phyloP scores from a whole-genome alignment of 768 basidiomycete genomes.

The Rhodotorula paludigena region DNA sequence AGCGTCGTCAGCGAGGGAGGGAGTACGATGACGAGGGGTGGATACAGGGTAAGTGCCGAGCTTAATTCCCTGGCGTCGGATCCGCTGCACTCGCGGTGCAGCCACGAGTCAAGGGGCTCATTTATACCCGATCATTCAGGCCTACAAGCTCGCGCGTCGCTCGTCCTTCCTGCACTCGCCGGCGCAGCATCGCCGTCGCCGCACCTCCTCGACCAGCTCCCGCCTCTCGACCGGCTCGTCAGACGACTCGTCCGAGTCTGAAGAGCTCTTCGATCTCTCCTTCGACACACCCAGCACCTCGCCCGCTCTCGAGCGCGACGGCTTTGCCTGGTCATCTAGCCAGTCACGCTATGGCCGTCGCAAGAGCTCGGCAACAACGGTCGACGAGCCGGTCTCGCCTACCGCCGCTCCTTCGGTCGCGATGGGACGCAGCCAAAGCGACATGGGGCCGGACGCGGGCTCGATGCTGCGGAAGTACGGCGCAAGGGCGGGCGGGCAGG shows the following conservation, averaged over 20 bases:
- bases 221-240: not conserved
- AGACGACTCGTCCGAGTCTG: not conserved
- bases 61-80: not conserved
- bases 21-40: not conserved
- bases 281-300: conserved; percentile 9
- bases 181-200: not conserved
- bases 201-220: not conserved
- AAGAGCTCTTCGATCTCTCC: not conserved
- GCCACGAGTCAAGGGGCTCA: too few species aligned
- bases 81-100: too few species aligned
- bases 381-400: conserved; percentile 1
- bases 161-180: not conserved
- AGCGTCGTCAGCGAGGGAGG: not conserved
- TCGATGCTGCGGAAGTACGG: not conserved
- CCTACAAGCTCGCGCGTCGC: conserved; percentile 24
- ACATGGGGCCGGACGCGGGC: too few species aligned
- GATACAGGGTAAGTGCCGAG: conserved; percentile 16
- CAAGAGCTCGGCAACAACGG: conserved; percentile 13
- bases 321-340: not conserved
- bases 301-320: not conserved
- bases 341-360: not conserved
- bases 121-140: not conserved
- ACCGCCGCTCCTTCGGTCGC: too few species aligned
- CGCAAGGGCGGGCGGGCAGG: not conserved
- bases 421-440: not conserved